phyloP scores from a whole-genome alignment of 2,329 filamentous ascomycete species.

The Claviceps fusiformis region DNA sequence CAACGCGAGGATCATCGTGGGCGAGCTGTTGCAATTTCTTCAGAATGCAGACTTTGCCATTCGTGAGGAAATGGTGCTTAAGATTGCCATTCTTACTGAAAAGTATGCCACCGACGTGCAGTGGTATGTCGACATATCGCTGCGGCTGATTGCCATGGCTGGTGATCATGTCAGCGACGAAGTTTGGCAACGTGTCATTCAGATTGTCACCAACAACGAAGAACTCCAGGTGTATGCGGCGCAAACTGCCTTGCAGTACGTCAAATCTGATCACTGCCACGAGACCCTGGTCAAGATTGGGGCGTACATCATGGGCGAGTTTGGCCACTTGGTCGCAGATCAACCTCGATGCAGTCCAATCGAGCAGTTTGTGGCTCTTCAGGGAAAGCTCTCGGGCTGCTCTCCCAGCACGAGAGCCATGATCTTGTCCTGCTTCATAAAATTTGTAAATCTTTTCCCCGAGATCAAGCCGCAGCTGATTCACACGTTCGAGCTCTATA shows the following conservation, averaged over 20 bases:
- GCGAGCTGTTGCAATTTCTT: conserved; percentile 84
- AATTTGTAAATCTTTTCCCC: conserved; percentile 95
- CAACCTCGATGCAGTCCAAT: conserved; percentile 87
- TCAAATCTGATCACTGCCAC: conserved; percentile 87
- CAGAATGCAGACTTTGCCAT: conserved; percentile 97
- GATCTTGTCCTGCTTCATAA: conserved; percentile 89
- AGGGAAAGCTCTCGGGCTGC: conserved; percentile 77
- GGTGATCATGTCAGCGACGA: conserved; percentile 98
- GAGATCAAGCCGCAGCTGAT: conserved; percentile 95
- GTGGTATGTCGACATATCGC: conserved; percentile 97
- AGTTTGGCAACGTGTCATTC: conserved; percentile 96
- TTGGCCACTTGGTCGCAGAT: conserved; percentile 91
- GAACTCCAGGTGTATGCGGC: conserved; percentile 94
- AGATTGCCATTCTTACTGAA: conserved; percentile 95
- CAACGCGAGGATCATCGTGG: conserved; percentile 89
- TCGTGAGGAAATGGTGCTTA: conserved; percentile 96
- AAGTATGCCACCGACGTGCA: conserved; percentile 97
- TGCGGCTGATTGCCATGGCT: conserved; percentile 88
- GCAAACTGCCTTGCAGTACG: conserved; percentile 80
- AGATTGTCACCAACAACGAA: conserved; percentile 98
- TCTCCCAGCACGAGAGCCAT: conserved; percentile 85
- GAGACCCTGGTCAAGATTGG: conserved; percentile 97
- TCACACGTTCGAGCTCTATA: conserved; percentile 82
- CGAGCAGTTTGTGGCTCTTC: conserved; percentile 88
- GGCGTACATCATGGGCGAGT: conserved; percentile 89